phyloP scores from a whole-genome alignment of 106 monocot genomes.

The Dendrobium officinale region DNA sequence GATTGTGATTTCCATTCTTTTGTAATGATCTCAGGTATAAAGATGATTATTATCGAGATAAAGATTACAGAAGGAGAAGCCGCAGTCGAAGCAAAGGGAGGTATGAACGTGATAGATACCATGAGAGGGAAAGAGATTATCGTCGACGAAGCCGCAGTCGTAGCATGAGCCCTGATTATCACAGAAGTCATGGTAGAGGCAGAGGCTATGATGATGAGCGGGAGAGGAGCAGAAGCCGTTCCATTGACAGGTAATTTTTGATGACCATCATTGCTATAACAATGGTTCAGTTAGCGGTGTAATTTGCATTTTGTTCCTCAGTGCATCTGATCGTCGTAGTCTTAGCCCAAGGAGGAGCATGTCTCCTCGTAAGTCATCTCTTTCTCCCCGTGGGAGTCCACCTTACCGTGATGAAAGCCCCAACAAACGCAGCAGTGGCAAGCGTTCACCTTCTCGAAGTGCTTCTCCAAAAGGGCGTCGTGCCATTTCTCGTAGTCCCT shows the following conservation, averaged over 20 bases:
- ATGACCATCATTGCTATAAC: neutral
- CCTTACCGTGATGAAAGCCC: slow-evolving; percentile 30
- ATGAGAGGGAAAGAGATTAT: slow-evolving; percentile 44
- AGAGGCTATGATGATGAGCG: slow-evolving; percentile 24
- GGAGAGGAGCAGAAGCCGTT: slow-evolving; percentile 45
- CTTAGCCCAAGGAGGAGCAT: slow-evolving; percentile 23
- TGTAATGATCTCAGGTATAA: slow-evolving; percentile 20
- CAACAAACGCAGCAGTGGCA: slow-evolving; percentile 12
- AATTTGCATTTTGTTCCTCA: slow-evolving; percentile 9
- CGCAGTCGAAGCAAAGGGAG: slow-evolving; percentile 41
- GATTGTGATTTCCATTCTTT: neutral
- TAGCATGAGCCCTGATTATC: slow-evolving; percentile 56
- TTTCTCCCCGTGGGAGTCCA: slow-evolving; percentile 3
- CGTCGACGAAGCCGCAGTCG: slow-evolving; percentile 43
- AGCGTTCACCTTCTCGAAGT: slow-evolving; percentile 33
- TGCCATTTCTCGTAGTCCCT: slow-evolving; percentile 27
- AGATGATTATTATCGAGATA: slow-evolving; percentile 28
- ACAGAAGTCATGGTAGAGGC: slow-evolving; percentile 29
- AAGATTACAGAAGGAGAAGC: slow-evolving; percentile 28
- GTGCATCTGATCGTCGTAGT: slow-evolving; percentile 26
- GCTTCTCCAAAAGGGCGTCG: slow-evolving; percentile 31
- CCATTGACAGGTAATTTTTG: slow-evolving; percentile 33
- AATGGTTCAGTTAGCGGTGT: neutral
- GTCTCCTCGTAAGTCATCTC: slow-evolving; percentile 23
- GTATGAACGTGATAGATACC: slow-evolving; percentile 36